These are phyloP conservation scores for Penicillium sclerotigenum DNA, from an alignment of 2,329 filamentous ascomycete genomes.

Conservation along the genomic window DNA sequence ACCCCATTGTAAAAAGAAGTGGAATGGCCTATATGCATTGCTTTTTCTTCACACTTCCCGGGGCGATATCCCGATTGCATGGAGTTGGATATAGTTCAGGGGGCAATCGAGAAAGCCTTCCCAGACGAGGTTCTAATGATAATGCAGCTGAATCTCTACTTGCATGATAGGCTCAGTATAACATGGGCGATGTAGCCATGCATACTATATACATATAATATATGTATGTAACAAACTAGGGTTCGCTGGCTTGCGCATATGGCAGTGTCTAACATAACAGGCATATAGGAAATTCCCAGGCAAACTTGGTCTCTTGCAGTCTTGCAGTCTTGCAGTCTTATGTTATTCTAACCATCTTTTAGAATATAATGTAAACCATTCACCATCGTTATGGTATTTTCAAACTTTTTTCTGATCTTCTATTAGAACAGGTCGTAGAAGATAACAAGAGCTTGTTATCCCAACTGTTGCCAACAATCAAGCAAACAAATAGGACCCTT, in stretches of 20 bases:
- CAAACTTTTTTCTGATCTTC: not conserved
- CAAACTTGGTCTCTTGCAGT: no score
- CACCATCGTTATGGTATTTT: not conserved
- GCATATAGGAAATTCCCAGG: not conserved
- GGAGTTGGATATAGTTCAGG: not conserved
- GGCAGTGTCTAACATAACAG: not conserved
- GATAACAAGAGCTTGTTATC: not conserved
- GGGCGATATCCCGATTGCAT: not conserved
- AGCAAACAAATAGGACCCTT: not conserved
- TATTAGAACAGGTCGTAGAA: not conserved
- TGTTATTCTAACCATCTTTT: not conserved
- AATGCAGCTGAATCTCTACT: conserved; percentile 1
- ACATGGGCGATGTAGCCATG: not conserved
- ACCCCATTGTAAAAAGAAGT: not conserved
- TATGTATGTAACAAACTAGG: not conserved
- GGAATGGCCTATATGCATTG: not conserved
- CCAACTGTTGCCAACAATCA: not conserved
- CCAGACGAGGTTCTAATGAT: not conserved
- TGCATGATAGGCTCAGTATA: not conserved
- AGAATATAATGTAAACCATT: not conserved
- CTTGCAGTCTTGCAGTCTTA: no score
- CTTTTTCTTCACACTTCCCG: not conserved
- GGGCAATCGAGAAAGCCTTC: not conserved
- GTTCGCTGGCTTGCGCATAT: not conserved
- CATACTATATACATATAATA: not conserved